A percentile compares a stretch with the other conserved stretches of the same genome.
phyloP scores from a whole-genome alignment of 495 filamentous ascomycete species.

The Neurospora sp. region DNA sequence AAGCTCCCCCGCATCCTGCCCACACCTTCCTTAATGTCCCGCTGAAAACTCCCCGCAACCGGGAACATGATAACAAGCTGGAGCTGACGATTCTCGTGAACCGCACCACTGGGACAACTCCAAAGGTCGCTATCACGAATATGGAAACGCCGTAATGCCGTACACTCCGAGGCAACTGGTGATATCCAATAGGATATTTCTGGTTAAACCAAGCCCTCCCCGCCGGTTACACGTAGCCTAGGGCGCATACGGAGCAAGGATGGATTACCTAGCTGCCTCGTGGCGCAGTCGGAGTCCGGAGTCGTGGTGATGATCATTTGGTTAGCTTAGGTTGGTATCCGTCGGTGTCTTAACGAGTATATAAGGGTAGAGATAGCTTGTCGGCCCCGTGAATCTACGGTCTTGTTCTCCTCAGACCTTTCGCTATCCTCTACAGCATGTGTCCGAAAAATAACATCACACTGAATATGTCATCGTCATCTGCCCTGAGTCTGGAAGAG shows the following conservation, averaged over 20 bases:
- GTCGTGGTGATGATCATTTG: not conserved
- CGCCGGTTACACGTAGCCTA: not conserved
- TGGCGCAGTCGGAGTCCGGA: not conserved
- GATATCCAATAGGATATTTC: constrained; percentile 5
- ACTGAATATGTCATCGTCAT: constrained; percentile 19
- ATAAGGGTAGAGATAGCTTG: not conserved
- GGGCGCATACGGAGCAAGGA: not conserved
- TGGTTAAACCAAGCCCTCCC: constrained; percentile 9
- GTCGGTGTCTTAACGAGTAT: not conserved
- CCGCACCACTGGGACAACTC: constrained; percentile 2
- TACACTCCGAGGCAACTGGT: not conserved
- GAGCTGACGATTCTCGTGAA: not conserved
- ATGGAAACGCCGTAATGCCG: constrained; percentile 5
- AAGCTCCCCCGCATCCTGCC: constrained; percentile 1
- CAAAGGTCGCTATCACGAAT: constrained; percentile 7
- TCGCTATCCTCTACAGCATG: not conserved
- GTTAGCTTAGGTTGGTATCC: not conserved
- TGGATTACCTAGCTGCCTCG: not conserved
- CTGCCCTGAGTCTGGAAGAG: constrained; percentile 46
- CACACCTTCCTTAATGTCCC: not conserved
- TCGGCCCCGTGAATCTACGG: not conserved
- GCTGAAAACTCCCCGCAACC: not conserved
- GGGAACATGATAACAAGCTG: not conserved
- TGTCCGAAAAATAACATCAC: not conserved
- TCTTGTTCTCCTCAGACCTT: not conserved